These are phyloP conservation scores for Chlamydomonas eustigma DNA, from an alignment of 139 green algal genomes.

Conservation along the genomic window DNA sequence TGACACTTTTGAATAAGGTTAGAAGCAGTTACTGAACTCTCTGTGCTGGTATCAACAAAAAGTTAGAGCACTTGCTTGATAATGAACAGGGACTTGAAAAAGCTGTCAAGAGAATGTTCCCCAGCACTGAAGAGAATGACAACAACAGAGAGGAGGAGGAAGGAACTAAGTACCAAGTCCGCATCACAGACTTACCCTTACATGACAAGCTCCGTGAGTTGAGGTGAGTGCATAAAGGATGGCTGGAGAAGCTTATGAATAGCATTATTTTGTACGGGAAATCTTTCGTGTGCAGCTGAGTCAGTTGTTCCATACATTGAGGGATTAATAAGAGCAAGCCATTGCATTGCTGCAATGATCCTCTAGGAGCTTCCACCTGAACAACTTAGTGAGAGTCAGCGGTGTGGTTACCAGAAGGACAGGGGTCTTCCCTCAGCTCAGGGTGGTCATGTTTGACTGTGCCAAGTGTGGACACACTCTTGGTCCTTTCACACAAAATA, in stretches of 20 bases:
- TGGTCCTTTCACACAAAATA: conserved; percentile 82
- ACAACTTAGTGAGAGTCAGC: conserved; percentile 29
- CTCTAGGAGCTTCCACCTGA: conserved; percentile 2
- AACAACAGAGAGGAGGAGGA: background rate
- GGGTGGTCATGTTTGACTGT: conserved; percentile 89
- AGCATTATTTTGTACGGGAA: no score
- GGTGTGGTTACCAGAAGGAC: conserved; percentile 95
- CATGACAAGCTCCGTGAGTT: conserved; percentile 91
- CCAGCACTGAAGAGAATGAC: background rate
- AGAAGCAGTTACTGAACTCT: background rate
- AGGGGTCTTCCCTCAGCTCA: conserved; percentile 96
- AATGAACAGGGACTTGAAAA: conserved; percentile 5
- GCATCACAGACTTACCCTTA: conserved; percentile 81
- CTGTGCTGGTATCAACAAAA: background rate
- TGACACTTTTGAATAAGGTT: conserved; percentile 69
- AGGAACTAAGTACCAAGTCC: conserved; percentile 72
- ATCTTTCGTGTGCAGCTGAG: no score
- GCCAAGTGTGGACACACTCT: conserved; percentile 77
- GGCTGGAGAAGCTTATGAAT: no score
- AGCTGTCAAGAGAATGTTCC: conserved; percentile 12
- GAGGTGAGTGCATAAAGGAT: conserved; percentile 35
- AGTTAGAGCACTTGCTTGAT: background rate
- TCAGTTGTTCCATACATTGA: no score
- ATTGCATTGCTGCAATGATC: background rate
- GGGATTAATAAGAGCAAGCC: background rate